These are phyloP conservation scores for Bromus sterilis DNA, from an alignment of 176 grass and related monocot species.

Conservation along the genomic window DNA sequence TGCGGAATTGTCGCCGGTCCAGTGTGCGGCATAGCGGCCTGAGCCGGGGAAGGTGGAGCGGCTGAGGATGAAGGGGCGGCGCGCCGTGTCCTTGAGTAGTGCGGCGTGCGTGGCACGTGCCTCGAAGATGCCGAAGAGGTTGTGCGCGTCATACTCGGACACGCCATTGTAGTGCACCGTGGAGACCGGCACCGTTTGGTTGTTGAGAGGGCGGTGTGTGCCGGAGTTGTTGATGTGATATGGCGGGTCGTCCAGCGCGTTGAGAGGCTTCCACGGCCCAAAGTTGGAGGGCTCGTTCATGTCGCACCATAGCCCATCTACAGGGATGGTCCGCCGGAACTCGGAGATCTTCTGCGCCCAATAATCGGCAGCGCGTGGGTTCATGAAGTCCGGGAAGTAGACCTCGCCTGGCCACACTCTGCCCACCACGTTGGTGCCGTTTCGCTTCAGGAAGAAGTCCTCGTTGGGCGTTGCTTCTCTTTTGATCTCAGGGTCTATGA, in stretches of 20 bases:
- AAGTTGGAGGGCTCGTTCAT: constrained; percentile 97
- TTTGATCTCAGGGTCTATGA: constrained; percentile 75
- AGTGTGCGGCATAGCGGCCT: constrained; percentile 68
- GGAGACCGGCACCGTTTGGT: constrained; percentile 55
- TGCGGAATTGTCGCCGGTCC: constrained; percentile 66
- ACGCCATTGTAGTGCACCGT: constrained; percentile 58
- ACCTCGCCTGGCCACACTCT: constrained; percentile 73
- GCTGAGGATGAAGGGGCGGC: constrained; percentile 67
- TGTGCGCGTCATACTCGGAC: constrained; percentile 71
- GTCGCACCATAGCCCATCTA: constrained; percentile 91
- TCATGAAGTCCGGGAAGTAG: constrained; percentile 81
- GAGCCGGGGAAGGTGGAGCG: constrained; percentile 83
- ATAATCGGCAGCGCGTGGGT: constrained; percentile 30
- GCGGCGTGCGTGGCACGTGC: constrained; percentile 49
- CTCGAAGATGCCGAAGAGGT: constrained; percentile 69
- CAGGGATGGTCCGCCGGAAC: constrained; percentile 59
- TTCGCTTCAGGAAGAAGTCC: constrained; percentile 65
- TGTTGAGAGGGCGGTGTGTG: constrained; percentile 39
- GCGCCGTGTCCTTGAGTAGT: constrained; percentile 46
- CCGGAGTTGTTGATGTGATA: constrained; percentile 82
- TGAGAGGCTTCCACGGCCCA: constrained; percentile 22
- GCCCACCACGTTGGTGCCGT: constrained; percentile 60
- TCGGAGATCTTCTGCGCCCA: constrained; percentile 61
- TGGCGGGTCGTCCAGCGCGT: constrained; percentile 61
- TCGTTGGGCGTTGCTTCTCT: constrained; percentile 42